Evolutionary conservation across 176 grass and related monocot species (phyloP).

Genomic region (Otatea glauca): DNA sequence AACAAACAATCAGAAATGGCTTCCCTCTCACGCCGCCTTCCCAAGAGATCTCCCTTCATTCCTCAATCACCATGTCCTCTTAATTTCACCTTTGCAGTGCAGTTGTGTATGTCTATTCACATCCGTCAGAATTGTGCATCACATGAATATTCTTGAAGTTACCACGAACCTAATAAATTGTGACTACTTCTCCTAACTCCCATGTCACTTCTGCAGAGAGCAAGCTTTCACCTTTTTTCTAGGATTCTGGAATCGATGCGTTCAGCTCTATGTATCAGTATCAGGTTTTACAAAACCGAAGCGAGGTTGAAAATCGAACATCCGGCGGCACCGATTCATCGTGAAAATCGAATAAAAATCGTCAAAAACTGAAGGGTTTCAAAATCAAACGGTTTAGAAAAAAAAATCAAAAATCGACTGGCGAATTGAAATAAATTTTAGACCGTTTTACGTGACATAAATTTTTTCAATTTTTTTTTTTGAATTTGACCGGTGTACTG

Average conservation of each 20-base stretch:
- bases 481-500: too few relatives aligned
- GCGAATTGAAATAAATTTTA: too few relatives aligned
- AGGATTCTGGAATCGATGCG: conserved; percentile 36
- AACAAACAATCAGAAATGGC: conserved; percentile 44
- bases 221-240: conserved; percentile 33
- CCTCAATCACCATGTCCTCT: conserved; percentile 30
- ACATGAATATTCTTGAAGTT: not conserved
- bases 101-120: not conserved
- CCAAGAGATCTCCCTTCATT: conserved; percentile 52
- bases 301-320: too few relatives aligned
- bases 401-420: too few relatives aligned
- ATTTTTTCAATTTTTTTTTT: too few relatives aligned
- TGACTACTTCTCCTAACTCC: not conserved
- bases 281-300: too few relatives aligned
- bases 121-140: conserved; percentile 5
- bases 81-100: conserved; percentile 14
- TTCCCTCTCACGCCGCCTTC: conserved; percentile 58
- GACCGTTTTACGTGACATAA: too few relatives aligned
- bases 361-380: too few relatives aligned
- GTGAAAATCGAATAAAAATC: too few relatives aligned
- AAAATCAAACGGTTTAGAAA: too few relatives aligned
- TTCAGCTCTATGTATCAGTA: conserved; percentile 29
- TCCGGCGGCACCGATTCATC: too few relatives aligned
- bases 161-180: conserved; percentile 11
- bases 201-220: conserved; percentile 18